Percentiles rank a stretch among this genome's conserved stretches.
phyloP scores from a whole-genome alignment of 2,329 filamentous ascomycete genomes.

The Neoarthrinium moseri region DNA sequence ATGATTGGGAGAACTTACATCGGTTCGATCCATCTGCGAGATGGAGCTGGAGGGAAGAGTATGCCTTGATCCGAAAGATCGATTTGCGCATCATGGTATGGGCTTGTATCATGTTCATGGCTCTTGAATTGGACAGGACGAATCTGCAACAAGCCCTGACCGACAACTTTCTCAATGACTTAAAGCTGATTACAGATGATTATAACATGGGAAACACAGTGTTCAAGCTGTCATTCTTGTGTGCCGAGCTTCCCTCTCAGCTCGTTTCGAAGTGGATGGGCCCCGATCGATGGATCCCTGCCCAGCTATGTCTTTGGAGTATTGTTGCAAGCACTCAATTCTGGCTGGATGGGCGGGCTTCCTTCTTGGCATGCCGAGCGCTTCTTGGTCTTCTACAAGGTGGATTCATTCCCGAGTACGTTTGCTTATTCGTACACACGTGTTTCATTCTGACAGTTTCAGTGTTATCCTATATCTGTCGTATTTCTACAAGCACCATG shows the following conservation, averaged over 20 bases:
- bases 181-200: conserved; percentile 33
- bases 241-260: conserved; percentile 22
- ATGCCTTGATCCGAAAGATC: conserved; percentile 26
- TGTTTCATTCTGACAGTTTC: no score
- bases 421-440: not conserved
- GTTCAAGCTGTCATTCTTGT: conserved; percentile 47
- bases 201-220: conserved; percentile 54
- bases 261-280: conserved; percentile 22
- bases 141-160: conserved; percentile 38
- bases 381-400: conserved; percentile 32
- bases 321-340: conserved; percentile 30
- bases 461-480: conserved; percentile 28
- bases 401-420: conserved; percentile 32
- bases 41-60: conserved; percentile 32
- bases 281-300: conserved; percentile 28
- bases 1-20: conserved; percentile 27
- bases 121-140: conserved; percentile 47
- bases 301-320: conserved; percentile 33
- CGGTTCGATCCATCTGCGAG: conserved; percentile 29
- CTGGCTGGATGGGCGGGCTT: conserved; percentile 23
- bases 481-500: conserved; percentile 8
- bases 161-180: conserved; percentile 31
- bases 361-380: conserved; percentile 27
- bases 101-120: conserved; percentile 54
- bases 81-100: conserved; percentile 42